Percentiles rank a stretch among this genome's conserved stretches.
phyloP scores from a whole-genome alignment of 805 yeast genomes.

The Saturnispora dispora region DNA sequence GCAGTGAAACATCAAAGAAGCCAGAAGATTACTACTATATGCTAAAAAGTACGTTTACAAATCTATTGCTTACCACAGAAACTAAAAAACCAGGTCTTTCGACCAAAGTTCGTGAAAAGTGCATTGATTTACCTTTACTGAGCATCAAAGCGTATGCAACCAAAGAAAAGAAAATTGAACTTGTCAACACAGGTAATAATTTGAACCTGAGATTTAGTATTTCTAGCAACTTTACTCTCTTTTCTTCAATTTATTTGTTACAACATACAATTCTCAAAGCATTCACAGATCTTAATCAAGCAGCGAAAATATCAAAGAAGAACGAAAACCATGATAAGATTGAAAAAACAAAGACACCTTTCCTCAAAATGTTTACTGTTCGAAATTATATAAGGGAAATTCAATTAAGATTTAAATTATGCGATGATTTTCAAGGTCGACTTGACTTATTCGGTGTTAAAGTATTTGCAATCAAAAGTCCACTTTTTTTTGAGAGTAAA shows the following conservation, averaged over 20 bases:
- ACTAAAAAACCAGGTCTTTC: not conserved
- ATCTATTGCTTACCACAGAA: not conserved
- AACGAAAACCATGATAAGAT: not conserved
- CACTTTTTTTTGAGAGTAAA: constrained; percentile 6
- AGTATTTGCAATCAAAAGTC: constrained; percentile 10
- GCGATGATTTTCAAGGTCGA: constrained; percentile 41
- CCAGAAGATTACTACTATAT: constrained; percentile 13
- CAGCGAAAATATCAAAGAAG: not conserved
- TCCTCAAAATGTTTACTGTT: constrained; percentile 6
- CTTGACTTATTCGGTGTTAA: constrained; percentile 32
- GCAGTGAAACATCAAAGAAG: constrained; percentile 3
- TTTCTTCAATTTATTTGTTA: constrained; percentile 37
- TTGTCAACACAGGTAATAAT: constrained; percentile 1
- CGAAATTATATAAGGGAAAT: constrained; percentile 7
- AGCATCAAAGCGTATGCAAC: constrained; percentile 7
- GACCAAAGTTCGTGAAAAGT: not conserved
- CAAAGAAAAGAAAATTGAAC: constrained; percentile 6
- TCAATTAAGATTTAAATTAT: constrained; percentile 28
- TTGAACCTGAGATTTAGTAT: constrained; percentile 24
- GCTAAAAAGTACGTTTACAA: not conserved
- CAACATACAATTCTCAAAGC: constrained; percentile 28
- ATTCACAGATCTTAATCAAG: not conserved
- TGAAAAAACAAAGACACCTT: not conserved
- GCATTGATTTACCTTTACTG: constrained; percentile 8
- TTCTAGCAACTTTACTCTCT: constrained; percentile 36